Percentiles rank a stretch among this genome's conserved stretches.
These are phyloP conservation scores for Chlorella ohadii DNA, from an alignment of 139 green algal species.

Conservation along the genomic window DNA sequence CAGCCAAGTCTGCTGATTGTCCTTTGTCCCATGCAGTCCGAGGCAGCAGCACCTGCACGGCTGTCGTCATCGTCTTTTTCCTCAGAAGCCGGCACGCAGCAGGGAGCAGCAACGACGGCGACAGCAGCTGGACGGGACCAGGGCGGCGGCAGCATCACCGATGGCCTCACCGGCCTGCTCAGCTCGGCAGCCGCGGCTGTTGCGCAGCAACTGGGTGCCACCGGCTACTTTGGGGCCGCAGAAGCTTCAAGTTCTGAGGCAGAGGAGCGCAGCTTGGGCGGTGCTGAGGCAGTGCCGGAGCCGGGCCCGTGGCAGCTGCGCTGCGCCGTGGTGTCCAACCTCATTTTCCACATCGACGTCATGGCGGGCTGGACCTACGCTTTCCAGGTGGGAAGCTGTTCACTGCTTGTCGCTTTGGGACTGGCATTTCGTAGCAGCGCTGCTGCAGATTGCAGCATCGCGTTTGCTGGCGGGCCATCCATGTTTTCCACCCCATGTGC, in stretches of 20 bases:
- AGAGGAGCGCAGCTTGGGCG: not conserved
- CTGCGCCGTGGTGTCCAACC: slow-evolving; percentile 27
- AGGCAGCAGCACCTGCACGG: not conserved
- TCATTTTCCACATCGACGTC: slow-evolving; percentile 28
- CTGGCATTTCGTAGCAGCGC: no score
- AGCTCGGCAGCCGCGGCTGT: not conserved
- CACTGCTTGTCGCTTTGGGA: not conserved
- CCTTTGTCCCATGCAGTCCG: not conserved
- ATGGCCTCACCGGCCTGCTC: not conserved
- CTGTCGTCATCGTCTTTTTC: slow-evolving; percentile 3
- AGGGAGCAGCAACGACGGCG: not conserved
- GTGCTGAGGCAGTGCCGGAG: not conserved
- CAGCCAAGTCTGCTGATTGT: no score
- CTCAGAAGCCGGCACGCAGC: not conserved
- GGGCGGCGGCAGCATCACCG: not conserved
- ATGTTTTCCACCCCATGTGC: no score
- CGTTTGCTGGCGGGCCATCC: no score
- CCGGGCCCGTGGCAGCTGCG: slow-evolving; percentile 5
- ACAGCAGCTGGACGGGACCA: not conserved
- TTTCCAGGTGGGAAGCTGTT: slow-evolving; percentile 11
- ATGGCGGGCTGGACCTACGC: slow-evolving; percentile 33
- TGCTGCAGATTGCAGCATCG: no score
- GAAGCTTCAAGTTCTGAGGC: not conserved
- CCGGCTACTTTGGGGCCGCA: not conserved
- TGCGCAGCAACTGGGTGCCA: slow-evolving; percentile 6